Percentiles rank a stretch among this genome's conserved stretches.
phyloP scores from a whole-genome alignment of 2,329 filamentous ascomycete genomes.

The Orbilia ellipsospora region DNA sequence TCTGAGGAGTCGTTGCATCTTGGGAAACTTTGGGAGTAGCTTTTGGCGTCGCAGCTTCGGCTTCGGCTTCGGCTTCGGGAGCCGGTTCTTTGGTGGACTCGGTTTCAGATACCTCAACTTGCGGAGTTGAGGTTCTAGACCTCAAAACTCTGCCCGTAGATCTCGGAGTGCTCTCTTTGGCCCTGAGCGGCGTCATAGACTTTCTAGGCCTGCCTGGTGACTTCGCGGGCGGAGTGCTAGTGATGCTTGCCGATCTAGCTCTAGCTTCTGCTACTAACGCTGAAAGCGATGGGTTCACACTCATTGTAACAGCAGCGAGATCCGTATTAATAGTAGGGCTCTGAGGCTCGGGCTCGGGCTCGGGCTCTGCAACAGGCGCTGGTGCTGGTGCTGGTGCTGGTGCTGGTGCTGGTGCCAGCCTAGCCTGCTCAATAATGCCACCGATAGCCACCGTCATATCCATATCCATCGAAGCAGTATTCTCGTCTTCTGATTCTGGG shows the following conservation, averaged over 20 bases:
- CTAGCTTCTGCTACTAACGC: slow-evolving; percentile 46
- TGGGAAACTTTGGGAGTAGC: slow-evolving; percentile 27
- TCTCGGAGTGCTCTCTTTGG: slow-evolving; percentile 29
- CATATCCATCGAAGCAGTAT: slow-evolving; percentile 70
- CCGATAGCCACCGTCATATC: slow-evolving; percentile 75
- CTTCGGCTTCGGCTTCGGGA: slow-evolving; percentile 12
- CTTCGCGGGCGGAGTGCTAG: slow-evolving; percentile 31
- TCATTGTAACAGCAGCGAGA: slow-evolving; percentile 45
- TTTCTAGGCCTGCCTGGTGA: slow-evolving; percentile 26
- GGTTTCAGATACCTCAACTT: slow-evolving; percentile 10
- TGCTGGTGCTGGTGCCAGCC: slow-evolving; percentile 58
- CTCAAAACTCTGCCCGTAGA: slow-evolving; percentile 32
- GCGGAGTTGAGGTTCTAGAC: slow-evolving; percentile 38
- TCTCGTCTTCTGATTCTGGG: slow-evolving; percentile 36
- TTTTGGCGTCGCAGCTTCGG: slow-evolving; percentile 37
- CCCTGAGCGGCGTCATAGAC: slow-evolving; percentile 41
- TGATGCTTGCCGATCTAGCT: slow-evolving; percentile 43
- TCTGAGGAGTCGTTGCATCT: slow-evolving; percentile 23
- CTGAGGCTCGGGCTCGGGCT: slow-evolving; percentile 62
- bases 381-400: slow-evolving; percentile 58
- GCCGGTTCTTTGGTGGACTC: slow-evolving; percentile 8
- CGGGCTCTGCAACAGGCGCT: slow-evolving; percentile 7
- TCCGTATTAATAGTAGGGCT: slow-evolving; percentile 43
- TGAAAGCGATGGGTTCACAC: slow-evolving; percentile 45
- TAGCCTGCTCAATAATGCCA: slow-evolving; percentile 68